Base-by-base conservation (phyloP, 2,329 filamentous ascomycete species). In the Colletotrichum australisinense region DNA sequence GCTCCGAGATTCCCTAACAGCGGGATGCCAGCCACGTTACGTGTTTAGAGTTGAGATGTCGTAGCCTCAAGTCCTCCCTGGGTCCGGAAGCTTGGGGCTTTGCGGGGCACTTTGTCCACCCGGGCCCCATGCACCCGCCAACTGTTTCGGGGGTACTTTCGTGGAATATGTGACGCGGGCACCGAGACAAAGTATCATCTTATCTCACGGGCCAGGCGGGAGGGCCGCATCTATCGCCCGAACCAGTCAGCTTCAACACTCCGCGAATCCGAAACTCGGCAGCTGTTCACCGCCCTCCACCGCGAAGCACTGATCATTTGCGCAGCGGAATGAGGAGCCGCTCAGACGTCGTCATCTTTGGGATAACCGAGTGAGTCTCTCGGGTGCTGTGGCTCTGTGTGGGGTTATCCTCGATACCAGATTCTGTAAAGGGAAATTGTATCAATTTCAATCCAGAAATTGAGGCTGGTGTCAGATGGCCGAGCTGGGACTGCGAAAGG, bases 11-110 rank as follows among this genome's bases (percentile, higher is more conserved):
- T 46, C 32, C n/a, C 35, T 42, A 38, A 30, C 56, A 70, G 53
- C 70, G 67, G 60, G 56, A 73, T 73, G 70, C 67, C 53, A 49
- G 70, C 71, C 71, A 73, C 67, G 67, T 70, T 73, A 70, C 63
- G 69, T 57, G 60, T 67, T 72, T 72, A 72, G 69, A 72, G 69
- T 72, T 72, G 69, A 55, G 38, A 62, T 67, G 63, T 71, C 57
- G 63, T 58, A 67, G 69, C 69, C 69, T 60, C 56, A 49, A 60
- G 42, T 46, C 70, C 70, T 69, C 70, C 70, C 70, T 72, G 30
- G 52, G 52, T 56, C 60, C 26, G 67, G 70, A 70, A 69, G 63
- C 63, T 64, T 69, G 59, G 70, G 69, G 60, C 59, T 62, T 46
- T 72, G 69, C 69, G 69, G 70, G 66, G 42, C 58, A 69, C 26